These are phyloP conservation scores for Arctium minus DNA, from an alignment of 129 eudicot species.

Conservation along the genomic window DNA sequence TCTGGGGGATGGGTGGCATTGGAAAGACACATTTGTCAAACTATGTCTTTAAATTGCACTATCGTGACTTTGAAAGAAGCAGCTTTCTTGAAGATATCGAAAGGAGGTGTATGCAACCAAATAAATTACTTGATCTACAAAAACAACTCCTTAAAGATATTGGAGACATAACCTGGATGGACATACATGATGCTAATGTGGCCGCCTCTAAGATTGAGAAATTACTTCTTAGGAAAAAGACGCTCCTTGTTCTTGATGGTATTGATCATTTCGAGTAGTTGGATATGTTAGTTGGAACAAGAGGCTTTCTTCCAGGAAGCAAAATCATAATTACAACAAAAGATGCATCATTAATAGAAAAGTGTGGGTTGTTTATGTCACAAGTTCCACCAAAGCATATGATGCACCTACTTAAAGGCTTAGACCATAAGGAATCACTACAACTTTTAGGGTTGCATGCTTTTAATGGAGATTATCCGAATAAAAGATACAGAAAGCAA, in stretches of 20 bases:
- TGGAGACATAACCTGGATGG: no score
- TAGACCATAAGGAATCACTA: not conserved
- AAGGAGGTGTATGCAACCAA: not conserved
- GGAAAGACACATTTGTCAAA: no score
- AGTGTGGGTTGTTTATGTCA: not conserved
- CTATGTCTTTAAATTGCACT: not conserved
- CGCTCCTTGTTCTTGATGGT: slow-evolving; percentile 27
- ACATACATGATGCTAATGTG: no score
- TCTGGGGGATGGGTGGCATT: no score
- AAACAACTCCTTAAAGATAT: slow-evolving; percentile 8
- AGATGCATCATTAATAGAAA: not conserved
- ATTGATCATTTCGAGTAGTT: slow-evolving; percentile 12
- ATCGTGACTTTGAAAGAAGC: slow-evolving; percentile 5
- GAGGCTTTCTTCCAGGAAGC: slow-evolving; percentile 16
- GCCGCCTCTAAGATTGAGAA: slow-evolving; percentile 1
- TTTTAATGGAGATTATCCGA: slow-evolving; percentile 1
- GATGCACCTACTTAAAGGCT: not conserved
- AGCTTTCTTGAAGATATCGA: slow-evolving; percentile 15
- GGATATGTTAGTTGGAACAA: slow-evolving; percentile 17
- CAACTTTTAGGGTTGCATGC: slow-evolving; percentile 26
- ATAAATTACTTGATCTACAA: slow-evolving; percentile 20
- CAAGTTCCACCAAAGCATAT: not conserved
- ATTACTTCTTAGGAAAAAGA: slow-evolving; percentile 1
- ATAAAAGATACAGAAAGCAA: not conserved
- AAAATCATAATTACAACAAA: slow-evolving; percentile 35